A percentile compares a stretch with the other conserved stretches of the same genome.
phyloP scores from a whole-genome alignment of 106 monocot species.

The Dendrobium officinale region DNA sequence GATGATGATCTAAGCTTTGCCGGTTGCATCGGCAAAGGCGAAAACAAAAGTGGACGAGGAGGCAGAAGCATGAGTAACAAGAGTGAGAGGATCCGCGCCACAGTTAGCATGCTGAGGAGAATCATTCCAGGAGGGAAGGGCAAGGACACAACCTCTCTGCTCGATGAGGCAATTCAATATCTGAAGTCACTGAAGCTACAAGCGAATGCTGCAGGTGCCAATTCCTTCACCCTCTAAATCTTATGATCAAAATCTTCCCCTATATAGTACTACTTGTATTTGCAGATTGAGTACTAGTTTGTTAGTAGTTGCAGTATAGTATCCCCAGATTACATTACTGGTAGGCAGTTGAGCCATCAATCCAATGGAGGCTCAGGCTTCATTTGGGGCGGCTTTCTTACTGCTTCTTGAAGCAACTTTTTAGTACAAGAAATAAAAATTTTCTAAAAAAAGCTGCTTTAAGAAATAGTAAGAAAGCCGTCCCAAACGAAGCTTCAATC shows the following conservation, averaged over 20 bases:
- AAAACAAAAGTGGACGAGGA: no score
- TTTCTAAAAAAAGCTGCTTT: no score
- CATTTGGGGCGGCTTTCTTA: no score
- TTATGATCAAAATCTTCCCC: no score
- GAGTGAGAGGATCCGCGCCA: slow-evolving; percentile 53
- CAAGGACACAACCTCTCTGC: slow-evolving; percentile 47
- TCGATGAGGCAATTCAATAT: slow-evolving; percentile 71
- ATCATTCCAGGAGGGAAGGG: slow-evolving; percentile 60
- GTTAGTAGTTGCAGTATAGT: not conserved
- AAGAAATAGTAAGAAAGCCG: no score
- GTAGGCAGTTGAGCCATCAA: not conserved
- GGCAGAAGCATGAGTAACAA: slow-evolving; percentile 15
- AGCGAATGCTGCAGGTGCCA: slow-evolving; percentile 16
- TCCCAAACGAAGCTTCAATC: no score
- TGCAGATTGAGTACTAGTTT: no score
- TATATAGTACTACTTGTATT: no score
- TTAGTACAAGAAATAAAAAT: no score
- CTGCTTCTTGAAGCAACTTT: no score
- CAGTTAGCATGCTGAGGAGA: slow-evolving; percentile 34
- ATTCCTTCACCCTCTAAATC: not conserved
- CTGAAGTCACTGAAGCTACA: slow-evolving; percentile 55
- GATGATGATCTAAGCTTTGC: not conserved
- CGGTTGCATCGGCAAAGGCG: no score
- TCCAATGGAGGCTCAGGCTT: no score
- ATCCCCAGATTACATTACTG: not conserved